phyloP scores from a whole-genome alignment of 139 green algal genomes.

The Volvox reticuliferus region DNA sequence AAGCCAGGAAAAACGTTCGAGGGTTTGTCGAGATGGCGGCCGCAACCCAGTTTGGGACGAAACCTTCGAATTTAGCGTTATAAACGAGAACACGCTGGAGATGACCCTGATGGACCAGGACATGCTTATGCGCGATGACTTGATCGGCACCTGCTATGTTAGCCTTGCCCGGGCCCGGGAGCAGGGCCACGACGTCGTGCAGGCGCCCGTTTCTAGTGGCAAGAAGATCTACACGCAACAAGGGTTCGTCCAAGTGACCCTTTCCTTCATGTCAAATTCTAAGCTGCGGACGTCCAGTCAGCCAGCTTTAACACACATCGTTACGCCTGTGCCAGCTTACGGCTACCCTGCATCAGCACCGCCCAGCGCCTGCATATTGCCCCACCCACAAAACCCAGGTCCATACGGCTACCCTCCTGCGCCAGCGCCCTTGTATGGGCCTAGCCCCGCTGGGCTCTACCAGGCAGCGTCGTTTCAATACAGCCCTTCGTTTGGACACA shows the following conservation, averaged over 20 bases:
- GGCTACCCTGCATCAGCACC: slow-evolving; percentile 7
- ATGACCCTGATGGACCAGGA: slow-evolving; percentile 35
- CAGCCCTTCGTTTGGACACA: background rate
- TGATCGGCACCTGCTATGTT: slow-evolving; percentile 30
- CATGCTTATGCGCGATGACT: slow-evolving; percentile 18
- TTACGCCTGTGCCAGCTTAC: background rate
- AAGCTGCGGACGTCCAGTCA: background rate
- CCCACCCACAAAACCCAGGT: background rate
- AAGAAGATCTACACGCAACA: slow-evolving; percentile 14
- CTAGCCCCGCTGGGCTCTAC: background rate
- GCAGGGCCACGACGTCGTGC: background rate
- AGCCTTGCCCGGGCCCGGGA: slow-evolving; percentile 19
- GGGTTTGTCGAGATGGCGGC: background rate
- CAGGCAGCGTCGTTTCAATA: background rate
- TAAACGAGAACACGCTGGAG: slow-evolving; percentile 47
- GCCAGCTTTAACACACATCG: background rate
- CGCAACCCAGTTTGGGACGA: slow-evolving; percentile 25
- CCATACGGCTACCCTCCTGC: background rate
- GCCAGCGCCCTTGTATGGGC: background rate
- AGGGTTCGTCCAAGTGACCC: slow-evolving; percentile 38
- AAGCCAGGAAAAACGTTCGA: background rate
- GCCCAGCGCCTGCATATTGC: background rate
- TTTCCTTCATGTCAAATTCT: slow-evolving; percentile 28
- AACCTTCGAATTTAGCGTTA: slow-evolving; percentile 40
- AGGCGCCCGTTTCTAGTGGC: background rate